phyloP scores from a whole-genome alignment of 306 rosid species.

The Cicer judaicum region DNA sequence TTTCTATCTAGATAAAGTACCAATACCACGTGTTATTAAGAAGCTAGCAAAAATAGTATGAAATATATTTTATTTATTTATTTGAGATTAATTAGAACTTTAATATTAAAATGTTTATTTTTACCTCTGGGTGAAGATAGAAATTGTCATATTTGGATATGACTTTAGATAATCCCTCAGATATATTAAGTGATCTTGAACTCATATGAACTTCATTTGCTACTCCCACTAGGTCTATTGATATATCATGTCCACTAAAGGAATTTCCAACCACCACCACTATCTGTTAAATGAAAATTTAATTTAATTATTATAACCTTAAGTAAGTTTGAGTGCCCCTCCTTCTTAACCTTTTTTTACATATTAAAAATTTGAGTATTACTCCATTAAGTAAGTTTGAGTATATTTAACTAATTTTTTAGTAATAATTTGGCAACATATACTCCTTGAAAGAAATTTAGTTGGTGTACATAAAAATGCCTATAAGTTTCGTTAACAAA shows the following conservation, averaged over 20 bases:
- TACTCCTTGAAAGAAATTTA: too few species aligned
- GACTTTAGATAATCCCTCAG: conserved; percentile 81
- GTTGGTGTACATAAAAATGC: too few species aligned
- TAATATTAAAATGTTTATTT: neutral
- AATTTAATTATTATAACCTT: neutral
- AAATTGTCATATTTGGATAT: conserved; percentile 68
- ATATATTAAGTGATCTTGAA: conserved; percentile 62
- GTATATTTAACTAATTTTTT: too few species aligned
- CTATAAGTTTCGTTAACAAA: too few species aligned
- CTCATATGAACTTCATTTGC: conserved; percentile 80
- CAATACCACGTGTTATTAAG: neutral
- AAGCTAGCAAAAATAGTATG: conserved; percentile 25
- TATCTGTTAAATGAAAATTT: conserved; percentile 48
- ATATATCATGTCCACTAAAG: conserved; percentile 85
- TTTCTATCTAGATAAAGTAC: conserved; percentile 68
- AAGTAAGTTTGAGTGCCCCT: neutral
- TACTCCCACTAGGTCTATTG: conserved; percentile 77
- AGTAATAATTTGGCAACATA: too few species aligned
- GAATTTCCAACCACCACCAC: conserved; percentile 91
- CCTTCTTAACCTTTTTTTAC: too few species aligned
- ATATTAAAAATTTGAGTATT: too few species aligned
- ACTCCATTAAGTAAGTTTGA: too few species aligned
- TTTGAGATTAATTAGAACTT: conserved; percentile 15
- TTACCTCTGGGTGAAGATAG: conserved; percentile 82
- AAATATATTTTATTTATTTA: neutral